phyloP scores from a whole-genome alignment of 805 yeast species.

The Grigorovia jiainica region DNA sequence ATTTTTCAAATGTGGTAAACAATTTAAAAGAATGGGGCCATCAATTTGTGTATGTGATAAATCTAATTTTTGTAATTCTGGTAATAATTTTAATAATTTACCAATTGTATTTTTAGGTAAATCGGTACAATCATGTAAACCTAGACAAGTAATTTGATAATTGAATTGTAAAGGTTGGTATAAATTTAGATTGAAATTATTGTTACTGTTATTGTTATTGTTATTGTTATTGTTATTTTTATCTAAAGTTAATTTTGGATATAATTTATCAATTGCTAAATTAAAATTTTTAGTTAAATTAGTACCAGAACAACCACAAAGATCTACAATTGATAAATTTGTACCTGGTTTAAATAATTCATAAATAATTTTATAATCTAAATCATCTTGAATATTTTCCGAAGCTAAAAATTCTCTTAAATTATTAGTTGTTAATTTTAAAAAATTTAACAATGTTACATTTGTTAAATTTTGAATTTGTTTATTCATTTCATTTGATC shows the following conservation, averaged over 20 bases:
- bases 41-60: conserved; percentile 73
- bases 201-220: too few relatives aligned
- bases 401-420: conserved; percentile 71
- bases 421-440: conserved; percentile 50
- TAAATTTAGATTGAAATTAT: conserved; percentile 1
- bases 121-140: conserved; percentile 85
- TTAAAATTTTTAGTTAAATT: conserved; percentile 52
- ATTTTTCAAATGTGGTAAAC: conserved; percentile 45
- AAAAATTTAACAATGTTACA: conserved; percentile 54
- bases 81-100: conserved; percentile 39
- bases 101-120: conserved; percentile 47
- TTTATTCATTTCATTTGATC: conserved; percentile 82
- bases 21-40: conserved; percentile 44
- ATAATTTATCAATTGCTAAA: conserved; percentile 21
- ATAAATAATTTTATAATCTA: conserved; percentile 40
- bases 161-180: conserved; percentile 22
- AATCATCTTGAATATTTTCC: conserved; percentile 78
- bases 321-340: conserved; percentile 62
- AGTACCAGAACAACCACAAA: conserved; percentile 76
- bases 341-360: conserved; percentile 24
- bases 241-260: conserved; percentile 5
- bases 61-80: conserved; percentile 61
- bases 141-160: conserved; percentile 36
- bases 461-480: conserved; percentile 87
- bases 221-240: conserved; percentile 4